Evolutionary conservation across 805 yeast genomes (phyloP), one percentile per base, ranked within the genome.

Genomic region (Candida suzukii): DNA sequence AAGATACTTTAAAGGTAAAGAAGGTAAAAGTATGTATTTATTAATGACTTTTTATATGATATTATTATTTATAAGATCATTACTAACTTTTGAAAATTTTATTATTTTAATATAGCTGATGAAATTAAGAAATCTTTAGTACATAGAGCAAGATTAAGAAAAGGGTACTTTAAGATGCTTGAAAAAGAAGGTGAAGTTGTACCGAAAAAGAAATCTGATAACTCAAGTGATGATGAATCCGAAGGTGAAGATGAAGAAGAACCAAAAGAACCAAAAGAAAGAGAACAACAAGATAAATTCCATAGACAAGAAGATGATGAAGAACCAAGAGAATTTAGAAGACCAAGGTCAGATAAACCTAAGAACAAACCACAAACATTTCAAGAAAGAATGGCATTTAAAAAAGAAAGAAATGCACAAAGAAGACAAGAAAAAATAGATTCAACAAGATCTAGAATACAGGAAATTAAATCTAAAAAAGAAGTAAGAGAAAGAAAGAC

Each of bases 141-240:
- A 0, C 95, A 88, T 54, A 75, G 88, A 46, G 86, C 96, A 13
- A 73, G 93, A 52, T 72, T 90, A 49, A 77, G 87, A 66, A 85
- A 81, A 60, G 79, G 76, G 38, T 90, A 90, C 56, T 80, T 86
- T 68, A 88, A 88, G 58, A 67, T 87, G 41, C 59, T 88, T 32
- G 84, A 85, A 47, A 73, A 76, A 39, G 88, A 85, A 50, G 95
- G 90, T 1, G 72, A 73, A 38, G 49, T 62, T 4, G 67, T 73
- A 11, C 81, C 83, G 2, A 74, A 68, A 14, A 28, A 10, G 7
- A 18, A 45, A 35, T 21, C 22, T 45, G 44, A 44, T 17, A 34
- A 43, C 7, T 33, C 32, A 21, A 21, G 34, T 11, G 21, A 35
- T 12, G 22, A 37, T 24, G 38, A 20, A 17, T 9, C 4, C 24